A percentile compares a stretch with the other conserved stretches of the same genome.
phyloP scores from a whole-genome alignment of 352 stramenopile genomes.

The Paralagenidium karlingii region DNA sequence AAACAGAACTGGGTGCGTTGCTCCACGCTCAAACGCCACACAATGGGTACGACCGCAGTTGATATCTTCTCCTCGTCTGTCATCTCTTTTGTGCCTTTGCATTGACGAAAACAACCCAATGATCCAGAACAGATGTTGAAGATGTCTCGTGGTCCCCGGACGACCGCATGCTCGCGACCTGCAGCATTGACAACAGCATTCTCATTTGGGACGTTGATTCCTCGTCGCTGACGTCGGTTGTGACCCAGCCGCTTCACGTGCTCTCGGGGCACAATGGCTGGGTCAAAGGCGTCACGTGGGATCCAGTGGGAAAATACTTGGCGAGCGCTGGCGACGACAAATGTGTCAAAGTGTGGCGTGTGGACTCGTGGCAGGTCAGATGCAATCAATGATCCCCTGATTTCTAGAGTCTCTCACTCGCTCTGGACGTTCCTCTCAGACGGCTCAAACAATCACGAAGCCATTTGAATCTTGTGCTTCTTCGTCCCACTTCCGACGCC shows the following conservation, averaged over 20 bases:
- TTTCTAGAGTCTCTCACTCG: no score
- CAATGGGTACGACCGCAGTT: slow-evolving; percentile 39
- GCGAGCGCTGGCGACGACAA: slow-evolving; percentile 81
- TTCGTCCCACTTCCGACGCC: slow-evolving; percentile 69
- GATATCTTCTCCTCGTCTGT: neutral
- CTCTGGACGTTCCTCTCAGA: slow-evolving; percentile 5
- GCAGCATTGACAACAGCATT: slow-evolving; percentile 83
- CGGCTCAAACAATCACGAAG: slow-evolving; percentile 41
- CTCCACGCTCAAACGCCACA: slow-evolving; percentile 71
- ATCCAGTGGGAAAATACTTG: slow-evolving; percentile 82
- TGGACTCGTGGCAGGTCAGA: slow-evolving; percentile 58
- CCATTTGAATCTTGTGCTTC: slow-evolving; percentile 69
- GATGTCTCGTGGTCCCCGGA: slow-evolving; percentile 80
- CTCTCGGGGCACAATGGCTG: slow-evolving; percentile 70
- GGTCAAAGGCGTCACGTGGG: slow-evolving; percentile 81
- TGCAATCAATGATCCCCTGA: neutral
- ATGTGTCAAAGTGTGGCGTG: slow-evolving; percentile 71
- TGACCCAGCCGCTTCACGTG: slow-evolving; percentile 69
- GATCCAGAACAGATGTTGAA: slow-evolving; percentile 43
- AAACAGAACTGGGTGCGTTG: slow-evolving; percentile 79
- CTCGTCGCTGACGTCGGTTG: slow-evolving; percentile 33
- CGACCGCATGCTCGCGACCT: slow-evolving; percentile 79
- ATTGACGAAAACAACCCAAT: neutral
- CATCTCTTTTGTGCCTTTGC: neutral
- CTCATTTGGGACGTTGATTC: slow-evolving; percentile 74